Evolutionary conservation across 164 flowering plant genomes (phyloP), one percentile per base, ranked within the genome.

Genomic region (Vitis rotundifolia): DNA sequence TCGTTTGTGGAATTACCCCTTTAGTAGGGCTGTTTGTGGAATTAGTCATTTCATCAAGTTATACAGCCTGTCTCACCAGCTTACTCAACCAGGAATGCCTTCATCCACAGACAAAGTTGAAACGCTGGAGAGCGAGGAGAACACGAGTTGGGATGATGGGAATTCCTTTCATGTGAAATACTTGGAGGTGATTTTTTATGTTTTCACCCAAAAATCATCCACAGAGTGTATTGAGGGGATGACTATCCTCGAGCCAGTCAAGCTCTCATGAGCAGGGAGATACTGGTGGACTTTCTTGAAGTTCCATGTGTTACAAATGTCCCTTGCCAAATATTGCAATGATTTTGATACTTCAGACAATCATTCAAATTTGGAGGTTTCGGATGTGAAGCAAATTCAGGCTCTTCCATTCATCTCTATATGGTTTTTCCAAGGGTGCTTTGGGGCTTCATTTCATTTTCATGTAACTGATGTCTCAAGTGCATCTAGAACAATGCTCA

Each of bases 21-120:
- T n/a, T n/a, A n/a, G n/a, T n/a, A n/a, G n/a, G n/a, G n/a, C n/a
- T n/a, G n/a, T 77, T 78, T 10, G 70, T 76, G 37, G 73, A 62
- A 1, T 12, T 80, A 14, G 55, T 80, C 15, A 19, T 78, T 5
- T 60, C 70, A 2, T 49, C 37, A 37, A 78, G 75, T 53, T 78
- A 57, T 70, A 79, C 82, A 2, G 83, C 83, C 0, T 76, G 74
- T 60, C 72, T 83, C 0, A 71, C 80, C 2, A 48, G 72, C n/a
- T 22, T 80, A 66, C 73, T 83, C 2, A 80, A 81, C 0, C 28
- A 68, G 3, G 16, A 56, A 31, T 49, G 53, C 0, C 71, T 76
- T 1, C 13, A 57, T 12, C 64, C 78, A 0, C 18, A 10, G 16
- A 58, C 3, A 67, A 75, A 26, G 54, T 83, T n/a, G 79, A 71